Percentiles rank a stretch among this genome's conserved stretches.
phyloP scores from a whole-genome alignment of 1,139 yeast genomes.

The Chernovozyma aurita region DNA sequence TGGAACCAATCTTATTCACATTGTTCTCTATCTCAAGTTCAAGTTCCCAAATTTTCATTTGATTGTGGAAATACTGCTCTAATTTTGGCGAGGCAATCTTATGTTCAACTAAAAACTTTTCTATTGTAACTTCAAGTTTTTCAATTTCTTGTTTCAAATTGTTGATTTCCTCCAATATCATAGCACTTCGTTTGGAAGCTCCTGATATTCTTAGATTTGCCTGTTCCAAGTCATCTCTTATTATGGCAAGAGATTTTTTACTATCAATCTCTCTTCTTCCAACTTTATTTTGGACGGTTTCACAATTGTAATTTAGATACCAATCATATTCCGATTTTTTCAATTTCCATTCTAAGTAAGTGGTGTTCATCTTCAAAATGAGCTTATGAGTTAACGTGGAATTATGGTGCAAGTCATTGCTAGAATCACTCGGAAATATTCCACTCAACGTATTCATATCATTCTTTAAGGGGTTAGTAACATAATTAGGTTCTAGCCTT shows the following conservation, averaged over 20 bases:
- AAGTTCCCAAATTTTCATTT: conserved; percentile 36
- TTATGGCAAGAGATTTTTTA: conserved; percentile 22
- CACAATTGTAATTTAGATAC: conserved; percentile 19
- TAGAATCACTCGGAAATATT: conserved; percentile 28
- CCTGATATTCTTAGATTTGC: conserved; percentile 37
- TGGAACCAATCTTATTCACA: conserved; percentile 31
- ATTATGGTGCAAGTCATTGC: conserved; percentile 16
- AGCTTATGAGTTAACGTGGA: conserved; percentile 35
- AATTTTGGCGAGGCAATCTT: conserved; percentile 15
- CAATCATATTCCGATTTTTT: conserved; percentile 26
- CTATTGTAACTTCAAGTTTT: conserved; percentile 17
- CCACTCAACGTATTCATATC: conserved; percentile 57
- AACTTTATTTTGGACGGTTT: conserved; percentile 18
- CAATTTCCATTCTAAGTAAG: conserved; percentile 22
- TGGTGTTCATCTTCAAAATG: conserved; percentile 32
- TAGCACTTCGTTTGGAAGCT: conserved; percentile 35
- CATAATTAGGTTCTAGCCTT: conserved; percentile 64
- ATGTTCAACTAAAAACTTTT: conserved; percentile 14
- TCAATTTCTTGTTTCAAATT: conserved; percentile 17
- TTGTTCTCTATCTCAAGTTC: conserved; percentile 34
- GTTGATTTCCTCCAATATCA: conserved; percentile 31
- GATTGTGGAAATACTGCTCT: conserved; percentile 19
- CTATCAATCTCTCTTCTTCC: conserved; percentile 34
- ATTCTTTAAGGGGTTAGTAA: conserved; percentile 60
- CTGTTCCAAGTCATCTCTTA: conserved; percentile 34